Percentiles rank a stretch among this genome's conserved stretches.
Evolutionary conservation across 345 rosid genomes (phyloP).

Genomic region (Sapria himalayana): DNA sequence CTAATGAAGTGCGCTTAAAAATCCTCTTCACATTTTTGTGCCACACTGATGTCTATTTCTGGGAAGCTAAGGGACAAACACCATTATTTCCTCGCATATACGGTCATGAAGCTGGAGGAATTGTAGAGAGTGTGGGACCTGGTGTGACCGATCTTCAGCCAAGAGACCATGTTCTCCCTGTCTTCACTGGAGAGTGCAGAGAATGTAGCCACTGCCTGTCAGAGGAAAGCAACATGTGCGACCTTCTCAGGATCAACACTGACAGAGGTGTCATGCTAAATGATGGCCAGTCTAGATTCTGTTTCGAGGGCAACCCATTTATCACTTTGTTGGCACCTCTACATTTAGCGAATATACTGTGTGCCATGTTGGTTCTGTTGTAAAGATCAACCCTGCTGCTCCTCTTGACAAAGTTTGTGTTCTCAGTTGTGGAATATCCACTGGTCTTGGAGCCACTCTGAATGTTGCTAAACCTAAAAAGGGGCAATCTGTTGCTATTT

Average conservation of each 20-base stretch:
- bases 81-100: slow-evolving; percentile 21
- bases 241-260: slow-evolving; percentile 15
- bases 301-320: slow-evolving; percentile 18
- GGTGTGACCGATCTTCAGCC: slow-evolving; percentile 19
- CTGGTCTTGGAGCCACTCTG: slow-evolving; percentile 25
- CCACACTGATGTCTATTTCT: slow-evolving; percentile 30
- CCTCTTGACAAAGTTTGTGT: slow-evolving; percentile 27
- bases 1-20: slow-evolving; percentile 23
- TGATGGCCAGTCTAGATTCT: slow-evolving; percentile 18
- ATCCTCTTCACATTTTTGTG: slow-evolving; percentile 20
- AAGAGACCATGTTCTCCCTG: slow-evolving; percentile 27
- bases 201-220: slow-evolving; percentile 22
- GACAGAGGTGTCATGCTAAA: slow-evolving; percentile 19
- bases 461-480: slow-evolving; percentile 22
- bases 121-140: slow-evolving; percentile 23
- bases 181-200: slow-evolving; percentile 26
- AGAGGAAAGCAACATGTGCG: slow-evolving; percentile 22
- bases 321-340: slow-evolving; percentile 21
- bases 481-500: slow-evolving; percentile 18
- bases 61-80: slow-evolving; percentile 33
- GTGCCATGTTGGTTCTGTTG: slow-evolving; percentile 18
- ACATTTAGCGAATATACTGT: slow-evolving; percentile 25
- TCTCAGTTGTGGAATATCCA: slow-evolving; percentile 28
- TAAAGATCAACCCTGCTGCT: slow-evolving; percentile 29
- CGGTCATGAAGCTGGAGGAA: slow-evolving; percentile 25